phyloP scores from a whole-genome alignment of 164 flowering plant genomes.

The Vitis riparia region DNA sequence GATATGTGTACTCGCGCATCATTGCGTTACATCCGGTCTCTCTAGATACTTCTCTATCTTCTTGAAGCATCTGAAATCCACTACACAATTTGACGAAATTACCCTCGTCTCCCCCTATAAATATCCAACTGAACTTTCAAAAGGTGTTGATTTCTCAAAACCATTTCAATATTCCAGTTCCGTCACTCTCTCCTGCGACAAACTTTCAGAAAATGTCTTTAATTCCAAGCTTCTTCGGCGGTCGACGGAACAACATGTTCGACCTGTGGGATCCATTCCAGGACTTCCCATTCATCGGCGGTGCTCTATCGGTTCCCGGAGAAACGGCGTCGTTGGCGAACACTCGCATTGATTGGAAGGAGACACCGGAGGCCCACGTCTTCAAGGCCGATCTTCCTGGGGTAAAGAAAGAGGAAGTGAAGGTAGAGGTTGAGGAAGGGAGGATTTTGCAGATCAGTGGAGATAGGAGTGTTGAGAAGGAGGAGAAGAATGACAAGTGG shows the following conservation, averaged over 20 bases:
- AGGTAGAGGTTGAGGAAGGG: conserved; percentile 11
- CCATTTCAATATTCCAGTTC: too few relatives aligned
- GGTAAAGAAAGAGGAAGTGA: conserved; percentile 5
- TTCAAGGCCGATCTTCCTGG: conserved; percentile 8
- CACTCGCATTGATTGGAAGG: conserved; percentile 10
- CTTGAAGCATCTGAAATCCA: too few relatives aligned
- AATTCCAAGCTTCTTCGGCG: conserved; percentile 20
- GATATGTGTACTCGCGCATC: too few relatives aligned
- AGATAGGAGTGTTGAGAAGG: conserved; percentile 12
- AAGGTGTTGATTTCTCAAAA: too few relatives aligned
- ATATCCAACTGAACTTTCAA: too few relatives aligned
- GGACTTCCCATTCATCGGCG: conserved; percentile 2
- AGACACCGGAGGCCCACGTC: conserved; percentile 9
- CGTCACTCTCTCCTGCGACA: too few relatives aligned
- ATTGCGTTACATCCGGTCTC: too few relatives aligned
- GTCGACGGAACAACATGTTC: conserved; percentile 3
- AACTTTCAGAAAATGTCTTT: conserved; percentile 7
- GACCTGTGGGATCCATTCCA: conserved; percentile 23
- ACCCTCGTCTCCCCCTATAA: too few relatives aligned
- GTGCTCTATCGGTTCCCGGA: background rate
- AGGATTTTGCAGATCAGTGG: conserved; percentile 12
- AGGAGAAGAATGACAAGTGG: conserved; percentile 12
- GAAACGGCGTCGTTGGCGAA: too few relatives aligned
- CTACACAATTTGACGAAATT: too few relatives aligned
- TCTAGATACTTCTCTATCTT: too few relatives aligned